Evolutionary conservation across 345 rosid genomes (phyloP).

Genomic region (Syzygium aqueum): DNA sequence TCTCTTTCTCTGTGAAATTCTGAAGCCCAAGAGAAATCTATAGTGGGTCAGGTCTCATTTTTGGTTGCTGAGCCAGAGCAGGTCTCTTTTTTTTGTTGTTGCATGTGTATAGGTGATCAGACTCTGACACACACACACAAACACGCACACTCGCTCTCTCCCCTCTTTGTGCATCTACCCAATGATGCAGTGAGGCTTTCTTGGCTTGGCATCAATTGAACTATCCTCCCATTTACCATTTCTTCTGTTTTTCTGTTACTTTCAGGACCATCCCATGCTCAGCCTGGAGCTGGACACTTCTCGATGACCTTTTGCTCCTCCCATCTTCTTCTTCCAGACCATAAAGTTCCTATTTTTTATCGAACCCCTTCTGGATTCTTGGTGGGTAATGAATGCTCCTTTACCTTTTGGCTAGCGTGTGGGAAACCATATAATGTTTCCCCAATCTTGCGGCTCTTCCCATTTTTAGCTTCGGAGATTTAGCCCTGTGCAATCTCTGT

Average conservation of each 20-base stretch:
- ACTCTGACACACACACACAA: not conserved
- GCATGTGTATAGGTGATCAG: not conserved
- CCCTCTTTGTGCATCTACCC: not conserved
- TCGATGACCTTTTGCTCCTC: not conserved
- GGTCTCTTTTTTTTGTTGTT: not conserved
- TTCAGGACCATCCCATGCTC: not conserved
- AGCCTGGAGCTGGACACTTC: not conserved
- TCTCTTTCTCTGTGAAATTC: not conserved
- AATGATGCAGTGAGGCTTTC: not conserved
- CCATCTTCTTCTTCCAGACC: not conserved
- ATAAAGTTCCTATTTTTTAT: not conserved
- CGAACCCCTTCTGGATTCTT: not conserved
- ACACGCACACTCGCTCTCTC: not conserved
- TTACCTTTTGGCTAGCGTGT: not conserved
- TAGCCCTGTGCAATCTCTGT: not conserved
- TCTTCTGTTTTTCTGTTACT: not conserved
- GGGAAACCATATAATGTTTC: not conserved
- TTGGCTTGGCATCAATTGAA: not conserved
- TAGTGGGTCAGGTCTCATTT: not conserved
- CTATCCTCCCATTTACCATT: not conserved
- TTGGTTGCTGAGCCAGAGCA: not conserved
- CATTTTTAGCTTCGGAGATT: not conserved
- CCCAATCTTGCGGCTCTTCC: not conserved
- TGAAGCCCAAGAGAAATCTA: not conserved
- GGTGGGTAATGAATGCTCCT: not conserved